Base-by-base conservation (phyloP, 805 yeast genomes). In the Lachancea sp. region DNA sequence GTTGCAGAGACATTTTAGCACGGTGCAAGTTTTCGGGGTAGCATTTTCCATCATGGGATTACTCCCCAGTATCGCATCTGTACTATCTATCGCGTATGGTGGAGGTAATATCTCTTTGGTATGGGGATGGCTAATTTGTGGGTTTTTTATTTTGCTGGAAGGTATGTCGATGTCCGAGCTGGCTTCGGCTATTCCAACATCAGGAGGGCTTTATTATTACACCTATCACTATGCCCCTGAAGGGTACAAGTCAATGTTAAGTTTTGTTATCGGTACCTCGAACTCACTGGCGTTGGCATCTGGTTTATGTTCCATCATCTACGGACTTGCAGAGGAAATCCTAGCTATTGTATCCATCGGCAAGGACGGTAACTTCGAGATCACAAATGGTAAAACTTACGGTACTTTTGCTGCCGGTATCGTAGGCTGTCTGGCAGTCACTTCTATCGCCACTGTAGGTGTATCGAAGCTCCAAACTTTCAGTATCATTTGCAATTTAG, bases 11-110 rank as follows among this genome's bases (percentile, higher is more conserved):
- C 71, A 71, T 21, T 82, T 78, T 54, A 70, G 80, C 6, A 75
- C 80, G 2, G 44, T 76, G 29, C 82, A 80, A 55, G 78, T 79
- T 36, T 80, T 82, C 50, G 86, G 86, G 43, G 76, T 81, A 41
- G 83, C 87, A 1, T 80, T 78, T 53, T 72, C 80, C 15, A 79
- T 82, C 55, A 80, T 82, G 86, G 83, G 86, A 8, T 60, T 81
- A 74, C 78, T 40, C 25, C 47, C 47, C 17, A 36, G 42, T 21
- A 47, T 49, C 25, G 74, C 84, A 0, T 72, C 83, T 2, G 69
- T 72, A 15, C 48, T 79, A 17, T 65, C 64, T 17, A 61, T 64
- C 26, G 78, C 78, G 6, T 60, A 78, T 16, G 60, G 70, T 12
- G 72, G 77, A 0, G 85, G 85, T 4, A 75, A 80, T 0, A 74